phyloP scores from a whole-genome alignment of 108 stramenopile species.

The Nitzschia sp. region DNA sequence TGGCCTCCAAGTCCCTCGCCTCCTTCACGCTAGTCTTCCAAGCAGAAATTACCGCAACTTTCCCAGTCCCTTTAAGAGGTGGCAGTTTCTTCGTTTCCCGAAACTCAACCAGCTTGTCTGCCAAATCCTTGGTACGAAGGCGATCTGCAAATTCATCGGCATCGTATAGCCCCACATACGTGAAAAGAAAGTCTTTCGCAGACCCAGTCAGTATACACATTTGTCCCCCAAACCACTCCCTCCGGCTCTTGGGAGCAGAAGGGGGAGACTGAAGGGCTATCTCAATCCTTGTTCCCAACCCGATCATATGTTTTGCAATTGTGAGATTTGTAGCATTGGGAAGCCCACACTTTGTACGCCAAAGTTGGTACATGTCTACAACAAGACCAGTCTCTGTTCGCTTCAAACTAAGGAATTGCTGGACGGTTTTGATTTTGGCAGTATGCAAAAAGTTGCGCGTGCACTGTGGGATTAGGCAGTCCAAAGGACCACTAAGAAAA shows the following conservation, averaged over 20 bases:
- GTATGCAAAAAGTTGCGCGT: constrained; percentile 38
- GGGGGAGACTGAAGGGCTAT: constrained; percentile 23
- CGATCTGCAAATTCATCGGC: constrained; percentile 33
- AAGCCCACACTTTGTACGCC: constrained; percentile 41
- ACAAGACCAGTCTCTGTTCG: constrained; percentile 48
- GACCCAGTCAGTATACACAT: constrained; percentile 39
- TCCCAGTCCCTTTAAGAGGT: constrained; percentile 47
- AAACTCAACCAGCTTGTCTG: constrained; percentile 36
- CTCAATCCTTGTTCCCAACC: constrained; percentile 41
- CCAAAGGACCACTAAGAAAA: constrained; percentile 39
- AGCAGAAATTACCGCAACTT: constrained; percentile 52
- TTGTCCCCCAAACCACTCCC: constrained; percentile 37
- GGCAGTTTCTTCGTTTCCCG: constrained; percentile 28
- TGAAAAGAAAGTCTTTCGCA: constrained; percentile 44
- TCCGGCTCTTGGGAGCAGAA: constrained; percentile 9
- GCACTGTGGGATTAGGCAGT: constrained; percentile 29
- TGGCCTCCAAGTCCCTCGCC: constrained; percentile 24
- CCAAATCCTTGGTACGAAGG: constrained; percentile 34
- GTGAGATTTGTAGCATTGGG: constrained; percentile 3
- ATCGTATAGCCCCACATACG: constrained; percentile 18
- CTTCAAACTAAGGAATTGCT: constrained; percentile 29
- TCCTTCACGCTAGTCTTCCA: constrained; percentile 54
- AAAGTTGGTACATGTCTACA: constrained; percentile 32
- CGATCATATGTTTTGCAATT: constrained; percentile 42
- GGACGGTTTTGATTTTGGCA: constrained; percentile 21